These are phyloP conservation scores for Kurtzmaniella quercitrusa DNA, from an alignment of 1,139 yeast species.

Conservation along the genomic window DNA sequence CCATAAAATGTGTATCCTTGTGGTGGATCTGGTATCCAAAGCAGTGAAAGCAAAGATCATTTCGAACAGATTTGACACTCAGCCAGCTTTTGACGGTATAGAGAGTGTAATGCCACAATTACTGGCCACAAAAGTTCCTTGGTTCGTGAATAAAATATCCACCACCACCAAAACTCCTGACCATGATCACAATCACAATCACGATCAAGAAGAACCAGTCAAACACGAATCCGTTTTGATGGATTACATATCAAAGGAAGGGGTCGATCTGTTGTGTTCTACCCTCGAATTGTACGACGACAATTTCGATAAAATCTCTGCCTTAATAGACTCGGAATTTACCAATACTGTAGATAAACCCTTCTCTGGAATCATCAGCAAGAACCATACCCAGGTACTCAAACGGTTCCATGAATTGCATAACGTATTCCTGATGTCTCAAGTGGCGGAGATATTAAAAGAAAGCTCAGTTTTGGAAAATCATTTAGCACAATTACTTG, in stretches of 20 bases:
- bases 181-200: no score
- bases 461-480: constrained; percentile 56
- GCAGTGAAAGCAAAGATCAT: background rate
- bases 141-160: constrained; percentile 15
- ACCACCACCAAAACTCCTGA: background rate
- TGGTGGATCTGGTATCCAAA: constrained; percentile 12
- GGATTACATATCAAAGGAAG: constrained; percentile 36
- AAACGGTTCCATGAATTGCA: constrained; percentile 5
- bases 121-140: constrained; percentile 25
- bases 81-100: constrained; percentile 22
- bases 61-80: constrained; percentile 4
- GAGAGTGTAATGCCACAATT: constrained; percentile 23
- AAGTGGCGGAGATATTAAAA: constrained; percentile 14
- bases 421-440: constrained; percentile 2
- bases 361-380: background rate
- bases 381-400: constrained; percentile 4
- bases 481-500: constrained; percentile 66
- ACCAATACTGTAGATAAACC: background rate
- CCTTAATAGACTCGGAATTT: constrained; percentile 14
- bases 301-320: constrained; percentile 23
- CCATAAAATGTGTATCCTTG: constrained; percentile 11
- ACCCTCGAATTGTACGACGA: constrained; percentile 26
- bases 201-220: background rate
- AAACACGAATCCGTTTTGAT: constrained; percentile 9
- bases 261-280: constrained; percentile 21